Percentiles rank a stretch among this genome's conserved stretches.
Evolutionary conservation across 371 early-diverging fungal genomes (phyloP).

Genomic region (Basidiobolus meristosporus): DNA sequence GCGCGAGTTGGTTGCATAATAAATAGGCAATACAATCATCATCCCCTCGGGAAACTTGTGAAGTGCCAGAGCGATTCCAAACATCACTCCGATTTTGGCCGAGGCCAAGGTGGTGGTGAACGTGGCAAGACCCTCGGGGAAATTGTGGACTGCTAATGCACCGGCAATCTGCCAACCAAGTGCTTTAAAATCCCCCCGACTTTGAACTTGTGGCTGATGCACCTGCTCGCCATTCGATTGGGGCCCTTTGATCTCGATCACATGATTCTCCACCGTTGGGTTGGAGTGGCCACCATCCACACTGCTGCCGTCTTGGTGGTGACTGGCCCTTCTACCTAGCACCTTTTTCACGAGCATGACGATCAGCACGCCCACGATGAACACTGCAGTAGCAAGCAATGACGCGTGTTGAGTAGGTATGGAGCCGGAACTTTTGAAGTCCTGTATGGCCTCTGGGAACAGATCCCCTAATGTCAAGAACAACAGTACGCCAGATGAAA

Average conservation of each 20-base stretch:
- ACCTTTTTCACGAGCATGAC: neutral
- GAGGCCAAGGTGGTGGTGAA: constrained; percentile 3
- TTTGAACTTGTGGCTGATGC: no score
- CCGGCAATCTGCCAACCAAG: constrained; percentile 4
- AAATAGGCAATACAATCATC: constrained; percentile 6
- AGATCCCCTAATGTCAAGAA: constrained; percentile 4
- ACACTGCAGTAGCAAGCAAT: constrained; percentile 1
- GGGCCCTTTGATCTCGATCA: neutral
- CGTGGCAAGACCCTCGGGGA: constrained; percentile 6
- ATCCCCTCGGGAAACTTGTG: constrained; percentile 9
- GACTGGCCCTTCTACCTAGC: neutral
- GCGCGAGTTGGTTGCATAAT: constrained; percentile 3
- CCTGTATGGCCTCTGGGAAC: constrained; percentile 3
- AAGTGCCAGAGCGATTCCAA: constrained; percentile 6
- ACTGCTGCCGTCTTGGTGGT: neutral
- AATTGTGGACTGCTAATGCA: constrained; percentile 6
- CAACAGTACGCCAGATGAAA: constrained; percentile 5
- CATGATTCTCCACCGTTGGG: neutral
- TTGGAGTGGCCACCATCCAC: neutral
- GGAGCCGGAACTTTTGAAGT: neutral
- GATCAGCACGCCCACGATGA: constrained; percentile 1
- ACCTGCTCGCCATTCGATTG: neutral
- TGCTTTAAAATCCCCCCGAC: neutral
- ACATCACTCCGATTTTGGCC: constrained; percentile 3
- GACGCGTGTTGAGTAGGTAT: no score